Percentiles rank a stretch among this genome's conserved stretches.
Evolutionary conservation across 1,139 yeast species (phyloP).

Genomic region (Hemisphaericaspora xylanilytica): DNA sequence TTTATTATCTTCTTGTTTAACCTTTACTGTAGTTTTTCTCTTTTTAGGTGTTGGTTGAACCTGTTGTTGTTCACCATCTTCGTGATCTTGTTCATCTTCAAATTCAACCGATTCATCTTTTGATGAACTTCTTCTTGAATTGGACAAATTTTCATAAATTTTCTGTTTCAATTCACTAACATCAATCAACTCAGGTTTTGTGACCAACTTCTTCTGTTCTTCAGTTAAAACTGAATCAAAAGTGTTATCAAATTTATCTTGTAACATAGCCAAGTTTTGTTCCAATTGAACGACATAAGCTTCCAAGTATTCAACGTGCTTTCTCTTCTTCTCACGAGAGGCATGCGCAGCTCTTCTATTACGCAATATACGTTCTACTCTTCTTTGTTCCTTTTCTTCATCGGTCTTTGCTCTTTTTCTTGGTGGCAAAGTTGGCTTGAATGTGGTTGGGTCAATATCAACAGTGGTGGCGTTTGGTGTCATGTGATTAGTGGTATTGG

Average conservation of each 20-base stretch:
- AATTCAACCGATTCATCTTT: conserved; percentile 5
- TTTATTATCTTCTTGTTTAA: conserved; percentile 1
- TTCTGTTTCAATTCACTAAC: conserved; percentile 31
- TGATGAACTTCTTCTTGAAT: conserved; percentile 12
- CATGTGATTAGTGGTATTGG: background rate
- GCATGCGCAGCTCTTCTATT: conserved; percentile 98
- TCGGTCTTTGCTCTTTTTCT: conserved; percentile 94
- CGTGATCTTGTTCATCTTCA: conserved; percentile 10
- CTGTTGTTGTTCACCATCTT: conserved; percentile 5
- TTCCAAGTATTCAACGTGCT: conserved; percentile 86
- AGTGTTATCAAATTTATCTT: conserved; percentile 23
- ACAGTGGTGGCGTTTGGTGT: conserved; percentile 1
- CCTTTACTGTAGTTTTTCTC: conserved; percentile 8
- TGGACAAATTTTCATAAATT: conserved; percentile 31
- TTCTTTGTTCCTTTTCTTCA: conserved; percentile 95
- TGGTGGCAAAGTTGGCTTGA: conserved; percentile 70
- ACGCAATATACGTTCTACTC: conserved; percentile 87
- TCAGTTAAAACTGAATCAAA: conserved; percentile 13
- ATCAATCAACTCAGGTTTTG: conserved; percentile 23
- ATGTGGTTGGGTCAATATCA: conserved; percentile 14
- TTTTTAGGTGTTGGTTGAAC: conserved; percentile 9
- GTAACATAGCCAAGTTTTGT: conserved; percentile 27
- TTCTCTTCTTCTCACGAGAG: conserved; percentile 92
- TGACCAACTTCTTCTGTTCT: conserved; percentile 15
- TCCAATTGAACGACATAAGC: conserved; percentile 54